Evolutionary conservation across 352 stramenopile species (phyloP), one percentile per base, ranked within the genome.

Genomic region (Phytophthora pistaciae): DNA sequence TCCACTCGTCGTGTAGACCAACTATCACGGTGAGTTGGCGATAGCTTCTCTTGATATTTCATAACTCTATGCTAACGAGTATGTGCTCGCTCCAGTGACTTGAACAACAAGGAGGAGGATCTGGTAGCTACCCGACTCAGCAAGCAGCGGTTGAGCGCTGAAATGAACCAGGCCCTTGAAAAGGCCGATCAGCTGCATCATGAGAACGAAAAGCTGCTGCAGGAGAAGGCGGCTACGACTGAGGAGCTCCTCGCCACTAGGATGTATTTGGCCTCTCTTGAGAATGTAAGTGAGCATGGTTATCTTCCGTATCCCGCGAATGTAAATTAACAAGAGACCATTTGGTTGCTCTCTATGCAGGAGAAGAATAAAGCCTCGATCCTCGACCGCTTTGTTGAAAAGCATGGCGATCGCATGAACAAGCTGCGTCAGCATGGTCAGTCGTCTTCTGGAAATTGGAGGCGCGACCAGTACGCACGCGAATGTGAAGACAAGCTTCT

Each of bases 381-480:
- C n/a, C 77, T 94, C 10, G 85, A 94, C 55, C 72, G 73, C 27
- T 95, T 95, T 66, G 83, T 95, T 42, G 75, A 88, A 63, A 95
- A 95, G 60, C 88, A 95, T 27, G 88, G 88, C 20, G 80, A 92
- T 53, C 83, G 84, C 44, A 91, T 93, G 82, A 82, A 72, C 33
- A 82, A 80, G 44, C 25, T 89, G 13, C 74, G 72, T 8, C 56
- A 66, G 21, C 33, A 69, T 20, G 70, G 66, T 20, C 58, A 64
- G 44, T 62, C 50, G 5, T 66, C 42, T 25, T 48, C 31, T 9
- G n/a, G 66, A 16, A 60, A 40, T 27, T 91, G 84, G 87, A 67
- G 68, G 11, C 78, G 85, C 0, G 77, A 90, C 21, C 68, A 77
- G 16, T 49, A 75, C 16, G 72, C 80, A 2, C 64, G 68, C 11